Percentiles rank a stretch among this genome's conserved stretches.
phyloP scores from a whole-genome alignment of 2,329 filamentous ascomycete species.

The Penicillium sp. region DNA sequence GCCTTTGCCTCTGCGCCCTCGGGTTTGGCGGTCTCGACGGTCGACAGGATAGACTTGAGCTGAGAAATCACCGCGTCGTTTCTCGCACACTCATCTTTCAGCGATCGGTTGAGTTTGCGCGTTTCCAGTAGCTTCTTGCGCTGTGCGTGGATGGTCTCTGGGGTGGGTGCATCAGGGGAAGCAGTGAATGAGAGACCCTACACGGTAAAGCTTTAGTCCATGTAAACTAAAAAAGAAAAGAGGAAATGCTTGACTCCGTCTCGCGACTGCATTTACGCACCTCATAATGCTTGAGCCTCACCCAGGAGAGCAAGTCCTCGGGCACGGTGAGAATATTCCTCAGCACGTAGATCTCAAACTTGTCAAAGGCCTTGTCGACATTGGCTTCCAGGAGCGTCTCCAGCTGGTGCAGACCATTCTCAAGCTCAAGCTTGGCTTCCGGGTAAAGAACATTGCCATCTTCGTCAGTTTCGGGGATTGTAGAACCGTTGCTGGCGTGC shows the following conservation, averaged over 20 bases:
- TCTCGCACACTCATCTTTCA: slow-evolving; percentile 64
- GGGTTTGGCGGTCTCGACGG: slow-evolving; percentile 18
- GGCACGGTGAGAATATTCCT: slow-evolving; percentile 74
- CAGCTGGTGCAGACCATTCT: slow-evolving; percentile 79
- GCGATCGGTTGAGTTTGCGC: slow-evolving; percentile 65
- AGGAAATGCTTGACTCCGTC: not conserved
- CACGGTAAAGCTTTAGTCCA: not conserved
- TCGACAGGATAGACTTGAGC: slow-evolving; percentile 56
- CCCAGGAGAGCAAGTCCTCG: slow-evolving; percentile 68
- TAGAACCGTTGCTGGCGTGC: slow-evolving; percentile 45
- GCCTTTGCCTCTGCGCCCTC: slow-evolving; percentile 14
- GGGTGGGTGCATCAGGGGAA: slow-evolving; percentile 49
- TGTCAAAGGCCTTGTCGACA: slow-evolving; percentile 80
- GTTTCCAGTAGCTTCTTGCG: slow-evolving; percentile 72
- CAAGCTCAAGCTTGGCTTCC: slow-evolving; percentile 66
- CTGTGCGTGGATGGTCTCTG: slow-evolving; percentile 66
- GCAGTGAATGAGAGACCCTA: slow-evolving; percentile 38
- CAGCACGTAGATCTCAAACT: slow-evolving; percentile 84
- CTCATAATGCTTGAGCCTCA: slow-evolving; percentile 80
- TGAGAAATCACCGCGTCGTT: slow-evolving; percentile 68
- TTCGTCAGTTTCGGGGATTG: slow-evolving; percentile 45
- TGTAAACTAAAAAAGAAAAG: too few relatives aligned
- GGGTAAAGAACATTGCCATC: slow-evolving; percentile 46
- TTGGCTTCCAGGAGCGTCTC: slow-evolving; percentile 76
- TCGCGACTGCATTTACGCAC: slow-evolving; percentile 37